Base-by-base conservation (phyloP, 139 green algal species). In the Chara braunii region DNA sequence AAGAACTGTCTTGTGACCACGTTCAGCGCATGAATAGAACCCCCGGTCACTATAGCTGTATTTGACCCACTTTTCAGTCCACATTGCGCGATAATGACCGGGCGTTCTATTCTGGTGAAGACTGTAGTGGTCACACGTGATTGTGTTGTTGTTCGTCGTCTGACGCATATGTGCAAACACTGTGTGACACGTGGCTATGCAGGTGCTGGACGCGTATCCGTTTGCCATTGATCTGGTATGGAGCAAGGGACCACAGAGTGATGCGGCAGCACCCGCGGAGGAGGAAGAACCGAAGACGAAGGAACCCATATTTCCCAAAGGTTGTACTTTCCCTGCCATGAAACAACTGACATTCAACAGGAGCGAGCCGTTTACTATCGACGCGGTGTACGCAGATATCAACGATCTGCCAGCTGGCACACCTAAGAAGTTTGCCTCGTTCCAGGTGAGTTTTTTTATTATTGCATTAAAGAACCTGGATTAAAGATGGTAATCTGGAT, bases 331-430 rank as follows among this genome's bases (percentile, higher is more conserved):
- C 48, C 93, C 93, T 9, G 80, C 52, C 62, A 82, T 81, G 59
- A 98, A 98, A 79, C 84, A 90, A 71, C 81, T 99, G 23, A 95
- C 87, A 8, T 93, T 99, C 65, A 80, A 86, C 63, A 84, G 89
- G 58, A 77, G 51, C 23, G 82, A 88, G 68, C 78, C 87, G 29
- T 95, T 95, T 74, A 75, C 60, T 2, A 63, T 97, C 8, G 72
- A 77, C 4, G 86, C 87, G 0, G 60, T 73, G 29, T 95, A 94
- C 66, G 81, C 66, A 5, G 60, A 70, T 26, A 59, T 77, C 73
- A 0, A 60, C 23, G 43, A 83, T 23, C 58, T 91, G 34, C 82
- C 86, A 6, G 43, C 60, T 28, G 77, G 77, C 8, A 70, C 69
- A 26, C 55, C 64, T 24, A 60, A 43, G 22, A 26, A 52, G 33